Evolutionary conservation across 768 basidiomycete genomes (phyloP), one percentile per base, ranked within the genome.

Genomic region (Rhizopogon vulgaris): DNA sequence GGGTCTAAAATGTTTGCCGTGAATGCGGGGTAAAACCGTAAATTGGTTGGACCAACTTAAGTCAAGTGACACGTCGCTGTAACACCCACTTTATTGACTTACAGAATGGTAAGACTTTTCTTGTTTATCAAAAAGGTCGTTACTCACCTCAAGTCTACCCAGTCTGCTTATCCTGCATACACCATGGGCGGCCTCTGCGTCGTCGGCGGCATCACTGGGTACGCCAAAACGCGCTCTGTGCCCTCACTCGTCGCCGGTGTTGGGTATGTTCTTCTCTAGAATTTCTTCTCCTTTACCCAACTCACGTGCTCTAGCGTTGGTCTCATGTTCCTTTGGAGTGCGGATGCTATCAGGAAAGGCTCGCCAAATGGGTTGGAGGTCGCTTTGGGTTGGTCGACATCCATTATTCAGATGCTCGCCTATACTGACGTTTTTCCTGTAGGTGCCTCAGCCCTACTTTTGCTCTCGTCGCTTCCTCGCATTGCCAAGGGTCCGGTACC

Each of bases 211-310:
- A 52, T 87, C 38, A 81, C 83, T 39, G 90, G 87, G 28, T 90
- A 80, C 56, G 79, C 73, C 6, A 75, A 79, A 58, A 87, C 84
- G 54, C 79, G 84, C 22, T 92, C 89, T 30, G 72, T 92, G 28
- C 91, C 90, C 6, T 92, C 91, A 11, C 66, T 93, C 38, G 80
- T 92, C 17, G 90, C 90, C 52, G 90, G 90, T 37, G 78, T 90
- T 40, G 76, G 84, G 89, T 91, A 59, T 39, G 82, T 65, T 46
- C 12, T 8, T 49, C 34, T 36, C 28, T 36, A 4, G 12, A 28
- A 18, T 46, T 17, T 18, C 6, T 34, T 18, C 28, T 6, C 14
- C 3, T 14, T 28, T 24, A 28, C 12, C n/a, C 24, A 14, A 34
- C 53, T 56, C 37, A 53, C 48, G 17, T 40, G 0, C 56, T 52